Evolutionary conservation across 768 basidiomycete species (phyloP).

Genomic region (Suillus subaureus): DNA sequence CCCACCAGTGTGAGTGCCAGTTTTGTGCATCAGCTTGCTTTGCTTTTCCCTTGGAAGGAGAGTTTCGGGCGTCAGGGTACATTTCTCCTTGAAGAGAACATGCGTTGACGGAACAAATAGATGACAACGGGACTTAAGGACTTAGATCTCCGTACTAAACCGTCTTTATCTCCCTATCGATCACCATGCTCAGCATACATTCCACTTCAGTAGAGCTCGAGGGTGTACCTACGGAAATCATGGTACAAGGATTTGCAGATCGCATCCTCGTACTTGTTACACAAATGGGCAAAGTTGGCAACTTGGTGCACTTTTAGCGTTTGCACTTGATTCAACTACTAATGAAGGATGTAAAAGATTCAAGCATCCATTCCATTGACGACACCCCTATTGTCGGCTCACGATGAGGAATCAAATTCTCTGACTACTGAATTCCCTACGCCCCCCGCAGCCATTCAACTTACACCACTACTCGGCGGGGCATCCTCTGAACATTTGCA

Average conservation of each 20-base stretch:
- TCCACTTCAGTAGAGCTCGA: slow-evolving; percentile 55
- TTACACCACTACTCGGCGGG: slow-evolving; percentile 78
- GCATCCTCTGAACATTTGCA: slow-evolving; percentile 69
- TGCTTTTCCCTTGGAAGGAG: slow-evolving; percentile 56
- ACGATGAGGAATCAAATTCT: slow-evolving; percentile 25
- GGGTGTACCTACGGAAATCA: slow-evolving; percentile 67
- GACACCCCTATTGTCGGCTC: slow-evolving; percentile 44
- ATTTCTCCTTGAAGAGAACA: slow-evolving; percentile 23
- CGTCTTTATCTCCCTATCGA: not conserved
- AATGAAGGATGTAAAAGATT: slow-evolving; percentile 49
- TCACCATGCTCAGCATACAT: slow-evolving; percentile 25
- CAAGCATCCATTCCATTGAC: slow-evolving; percentile 78
- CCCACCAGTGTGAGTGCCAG: slow-evolving; percentile 77
- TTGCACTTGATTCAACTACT: slow-evolving; percentile 7
- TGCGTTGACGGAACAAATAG: slow-evolving; percentile 8
- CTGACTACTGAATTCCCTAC: slow-evolving; percentile 45
- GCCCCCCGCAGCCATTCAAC: slow-evolving; percentile 71
- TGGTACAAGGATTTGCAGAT: slow-evolving; percentile 81
- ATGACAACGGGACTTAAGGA: slow-evolving; percentile 1
- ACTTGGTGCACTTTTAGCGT: slow-evolving; percentile 54
- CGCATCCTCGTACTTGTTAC: slow-evolving; percentile 85
- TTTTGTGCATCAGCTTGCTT: slow-evolving; percentile 43
- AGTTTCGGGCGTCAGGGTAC: slow-evolving; percentile 26
- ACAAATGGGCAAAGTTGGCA: slow-evolving; percentile 89
- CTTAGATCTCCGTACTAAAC: not conserved